These are phyloP conservation scores for Asterophora lycoperdoides DNA, from an alignment of 768 basidiomycete species.

Conservation along the genomic window DNA sequence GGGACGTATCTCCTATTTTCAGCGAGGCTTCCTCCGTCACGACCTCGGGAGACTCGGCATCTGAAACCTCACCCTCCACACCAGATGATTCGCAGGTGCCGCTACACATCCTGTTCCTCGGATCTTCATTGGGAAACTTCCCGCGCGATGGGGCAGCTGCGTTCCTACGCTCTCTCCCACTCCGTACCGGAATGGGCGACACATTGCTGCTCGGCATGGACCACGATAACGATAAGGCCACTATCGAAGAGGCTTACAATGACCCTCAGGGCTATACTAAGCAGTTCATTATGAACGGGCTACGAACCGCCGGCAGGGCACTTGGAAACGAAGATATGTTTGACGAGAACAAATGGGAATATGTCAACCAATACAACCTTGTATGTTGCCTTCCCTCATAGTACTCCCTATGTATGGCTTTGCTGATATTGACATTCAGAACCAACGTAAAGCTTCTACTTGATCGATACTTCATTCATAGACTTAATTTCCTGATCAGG, in stretches of 20 bases:
- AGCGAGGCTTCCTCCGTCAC: constrained; percentile 23
- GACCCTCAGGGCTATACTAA: constrained; percentile 70
- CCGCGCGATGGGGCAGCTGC: constrained; percentile 56
- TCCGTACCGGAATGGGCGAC: constrained; percentile 71
- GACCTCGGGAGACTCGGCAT: constrained; percentile 19
- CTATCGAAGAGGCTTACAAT: constrained; percentile 85
- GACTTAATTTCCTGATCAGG: constrained; percentile 36
- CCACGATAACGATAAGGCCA: constrained; percentile 64
- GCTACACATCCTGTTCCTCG: constrained; percentile 85
- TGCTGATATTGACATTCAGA: not conserved
- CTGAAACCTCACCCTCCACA: constrained; percentile 38
- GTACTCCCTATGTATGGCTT: not conserved
- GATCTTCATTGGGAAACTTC: constrained; percentile 92
- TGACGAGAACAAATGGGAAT: constrained; percentile 69
- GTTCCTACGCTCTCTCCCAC: constrained; percentile 77
- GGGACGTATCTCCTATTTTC: constrained; percentile 39
- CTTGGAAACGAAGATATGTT: constrained; percentile 68
- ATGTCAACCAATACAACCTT: constrained; percentile 51
- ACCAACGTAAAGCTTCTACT: constrained; percentile 16
- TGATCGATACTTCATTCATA: not conserved
- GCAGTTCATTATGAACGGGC: constrained; percentile 83
- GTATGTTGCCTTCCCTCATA: constrained; percentile 28
- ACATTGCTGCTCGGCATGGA: constrained; percentile 91
- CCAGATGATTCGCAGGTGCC: constrained; percentile 45
- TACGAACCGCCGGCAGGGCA: constrained; percentile 60